Percentiles rank a stretch among this genome's conserved stretches.
Conservation (phyloP, 1,139 yeast genomes). For the Pichia sp. region DNA sequence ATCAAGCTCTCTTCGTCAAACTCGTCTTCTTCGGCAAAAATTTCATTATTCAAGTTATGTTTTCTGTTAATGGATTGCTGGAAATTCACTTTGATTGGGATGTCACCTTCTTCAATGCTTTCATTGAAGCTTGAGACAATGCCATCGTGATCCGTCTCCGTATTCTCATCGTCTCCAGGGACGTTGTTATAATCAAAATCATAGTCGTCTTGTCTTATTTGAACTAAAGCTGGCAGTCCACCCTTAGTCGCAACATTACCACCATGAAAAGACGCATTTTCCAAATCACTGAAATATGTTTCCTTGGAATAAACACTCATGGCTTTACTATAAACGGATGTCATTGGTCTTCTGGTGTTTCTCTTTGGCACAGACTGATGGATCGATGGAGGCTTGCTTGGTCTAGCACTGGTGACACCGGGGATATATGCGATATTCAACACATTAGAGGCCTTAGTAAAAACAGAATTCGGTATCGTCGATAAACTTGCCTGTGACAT, state of each 20-base stretch:
- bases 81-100: neutral
- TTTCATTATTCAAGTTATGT: neutral
- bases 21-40: neutral
- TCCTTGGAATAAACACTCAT: slow-evolving; percentile 44
- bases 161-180: neutral
- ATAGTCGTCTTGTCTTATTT: slow-evolving; percentile 44
- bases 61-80: neutral
- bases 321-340: slow-evolving; percentile 28
- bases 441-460: slow-evolving; percentile 78
- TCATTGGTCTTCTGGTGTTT: slow-evolving; percentile 8
- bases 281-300: slow-evolving; percentile 46
- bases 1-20: neutral
- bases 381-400: slow-evolving; percentile 3
- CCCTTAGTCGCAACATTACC: slow-evolving; percentile 59
- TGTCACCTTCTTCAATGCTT: neutral
- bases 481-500: slow-evolving; percentile 33
- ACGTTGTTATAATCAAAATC: slow-evolving; percentile 33
- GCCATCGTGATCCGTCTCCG: neutral
- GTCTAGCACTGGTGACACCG: slow-evolving; percentile 64
- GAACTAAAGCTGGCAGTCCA: slow-evolving; percentile 51
- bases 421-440: slow-evolving; percentile 94
- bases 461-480: slow-evolving; percentile 49
- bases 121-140: no score
- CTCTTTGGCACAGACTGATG: slow-evolving; percentile 4
- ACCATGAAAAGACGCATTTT: slow-evolving; percentile 49